These are phyloP conservation scores for Myxozyma vanderwaltii DNA, from an alignment of 805 yeast species.

Conservation along the genomic window DNA sequence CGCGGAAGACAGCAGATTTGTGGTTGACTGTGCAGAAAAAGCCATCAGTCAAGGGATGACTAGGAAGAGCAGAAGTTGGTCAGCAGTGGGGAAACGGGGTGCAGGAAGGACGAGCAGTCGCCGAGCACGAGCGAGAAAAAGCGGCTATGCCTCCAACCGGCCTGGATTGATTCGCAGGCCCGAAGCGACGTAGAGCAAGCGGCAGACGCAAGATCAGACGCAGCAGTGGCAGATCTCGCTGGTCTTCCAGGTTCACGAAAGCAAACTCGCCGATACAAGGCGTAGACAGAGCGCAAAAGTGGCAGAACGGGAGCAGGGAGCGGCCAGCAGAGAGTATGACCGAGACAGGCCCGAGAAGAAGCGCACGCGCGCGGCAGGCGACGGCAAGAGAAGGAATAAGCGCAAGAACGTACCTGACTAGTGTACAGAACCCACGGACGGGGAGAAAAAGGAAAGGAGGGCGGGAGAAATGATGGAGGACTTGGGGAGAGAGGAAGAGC, in stretches of 20 bases:
- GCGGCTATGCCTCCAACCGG: neutral
- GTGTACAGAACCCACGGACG: slow-evolving; percentile 15
- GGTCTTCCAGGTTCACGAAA: neutral
- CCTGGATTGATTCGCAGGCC: neutral
- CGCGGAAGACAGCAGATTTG: slow-evolving; percentile 3
- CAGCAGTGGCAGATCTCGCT: neutral
- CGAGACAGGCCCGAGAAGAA: neutral
- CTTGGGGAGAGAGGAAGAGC: slow-evolving; percentile 8
- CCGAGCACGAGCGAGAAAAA: neutral
- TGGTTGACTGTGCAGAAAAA: slow-evolving; percentile 20
- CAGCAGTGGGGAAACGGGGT: neutral
- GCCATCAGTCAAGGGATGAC: slow-evolving; percentile 25
- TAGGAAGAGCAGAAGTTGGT: neutral
- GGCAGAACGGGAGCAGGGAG: neutral
- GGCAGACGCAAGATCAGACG: neutral
- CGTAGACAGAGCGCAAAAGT: neutral
- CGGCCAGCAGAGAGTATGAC: neutral
- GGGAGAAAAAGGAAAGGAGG: slow-evolving; percentile 3
- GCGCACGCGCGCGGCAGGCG: neutral
- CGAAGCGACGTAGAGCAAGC: neutral
- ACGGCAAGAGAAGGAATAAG: neutral
- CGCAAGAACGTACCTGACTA: slow-evolving; percentile 10
- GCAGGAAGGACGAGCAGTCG: neutral
- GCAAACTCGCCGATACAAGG: neutral
- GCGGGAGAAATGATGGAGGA: neutral